Evolutionary conservation across 169 alveolate genomes (phyloP).

Genomic region (Cytauxzoon felis): DNA sequence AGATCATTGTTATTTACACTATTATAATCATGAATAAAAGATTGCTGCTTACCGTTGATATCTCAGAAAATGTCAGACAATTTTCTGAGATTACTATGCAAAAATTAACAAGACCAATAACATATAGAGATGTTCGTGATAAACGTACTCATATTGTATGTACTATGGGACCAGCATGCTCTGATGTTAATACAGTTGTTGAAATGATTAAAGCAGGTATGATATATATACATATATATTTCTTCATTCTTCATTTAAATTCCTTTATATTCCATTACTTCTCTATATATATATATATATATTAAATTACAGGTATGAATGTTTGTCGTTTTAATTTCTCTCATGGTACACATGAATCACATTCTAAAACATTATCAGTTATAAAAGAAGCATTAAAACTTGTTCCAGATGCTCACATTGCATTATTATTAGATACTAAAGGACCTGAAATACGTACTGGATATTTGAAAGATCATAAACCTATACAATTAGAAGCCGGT

Average conservation of each 20-base stretch:
- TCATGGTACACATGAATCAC: conserved; percentile 96
- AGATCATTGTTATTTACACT: neutral
- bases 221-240: conserved; percentile 4
- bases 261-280: neutral
- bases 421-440: conserved; percentile 96
- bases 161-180: conserved; percentile 97
- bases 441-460: conserved; percentile 99
- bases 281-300: neutral
- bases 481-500: conserved; percentile 86
- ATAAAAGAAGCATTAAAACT: conserved; percentile 88
- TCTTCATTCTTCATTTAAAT: too few relatives aligned
- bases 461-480: conserved; percentile 83
- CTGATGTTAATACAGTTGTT: conserved; percentile 86
- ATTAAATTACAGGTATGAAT: conserved; percentile 93
- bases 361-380: conserved; percentile 80
- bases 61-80: conserved; percentile 14
- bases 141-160: conserved; percentile 94
- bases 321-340: conserved; percentile 97
- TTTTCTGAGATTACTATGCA: conserved; percentile 24
- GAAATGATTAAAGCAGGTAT: conserved; percentile 80
- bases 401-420: conserved; percentile 89
- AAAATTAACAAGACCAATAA: conserved; percentile 15
- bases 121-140: conserved; percentile 10
- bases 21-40: conserved; percentile 1
- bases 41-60: neutral